phyloP scores from a whole-genome alignment of 1,284 basidiomycete species.

The Anthracocystis panici-leucophaei region DNA sequence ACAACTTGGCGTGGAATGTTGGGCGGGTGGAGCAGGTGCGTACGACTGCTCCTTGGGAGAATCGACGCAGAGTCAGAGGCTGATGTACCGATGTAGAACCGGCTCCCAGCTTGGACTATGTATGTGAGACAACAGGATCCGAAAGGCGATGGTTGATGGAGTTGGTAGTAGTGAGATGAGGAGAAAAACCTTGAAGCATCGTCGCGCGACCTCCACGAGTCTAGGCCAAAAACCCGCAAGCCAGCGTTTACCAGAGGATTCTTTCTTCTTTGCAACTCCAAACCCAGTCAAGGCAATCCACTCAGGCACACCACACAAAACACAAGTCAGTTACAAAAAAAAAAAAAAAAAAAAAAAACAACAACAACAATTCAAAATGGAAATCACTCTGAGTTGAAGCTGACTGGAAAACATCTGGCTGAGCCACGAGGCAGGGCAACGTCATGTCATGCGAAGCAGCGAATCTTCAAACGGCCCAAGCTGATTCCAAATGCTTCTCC shows the following conservation, averaged over 20 bases:
- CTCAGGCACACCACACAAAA: too few species aligned
- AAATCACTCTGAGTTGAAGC: too few species aligned
- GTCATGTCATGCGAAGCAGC: too few species aligned
- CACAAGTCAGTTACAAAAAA: too few species aligned
- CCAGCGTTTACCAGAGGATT: too few species aligned
- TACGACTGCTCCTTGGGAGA: slow-evolving; percentile 37
- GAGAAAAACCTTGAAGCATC: slow-evolving; percentile 1
- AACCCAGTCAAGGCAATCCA: not conserved
- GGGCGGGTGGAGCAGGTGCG: slow-evolving; percentile 47
- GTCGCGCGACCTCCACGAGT: slow-evolving; percentile 6
- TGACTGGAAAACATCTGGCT: too few species aligned
- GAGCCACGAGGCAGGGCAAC: too few species aligned
- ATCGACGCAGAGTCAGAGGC: slow-evolving; percentile 22
- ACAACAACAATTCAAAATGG: too few species aligned
- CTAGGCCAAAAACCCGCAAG: not conserved
- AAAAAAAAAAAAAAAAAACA: too few species aligned
- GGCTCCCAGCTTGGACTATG: slow-evolving; percentile 29
- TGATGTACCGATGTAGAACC: slow-evolving; percentile 26
- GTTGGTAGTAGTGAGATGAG: not conserved
- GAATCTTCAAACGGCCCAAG: too few species aligned
- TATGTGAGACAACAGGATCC: not conserved
- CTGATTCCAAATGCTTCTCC: too few species aligned
- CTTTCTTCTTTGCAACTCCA: slow-evolving; percentile 1
- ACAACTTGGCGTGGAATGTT: slow-evolving; percentile 56
- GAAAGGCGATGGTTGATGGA: slow-evolving; percentile 1